Percentiles rank a stretch among this genome's conserved stretches.
Evolutionary conservation across 2,329 filamentous ascomycete genomes (phyloP).

Genomic region (Aspergillus fijiensis): DNA sequence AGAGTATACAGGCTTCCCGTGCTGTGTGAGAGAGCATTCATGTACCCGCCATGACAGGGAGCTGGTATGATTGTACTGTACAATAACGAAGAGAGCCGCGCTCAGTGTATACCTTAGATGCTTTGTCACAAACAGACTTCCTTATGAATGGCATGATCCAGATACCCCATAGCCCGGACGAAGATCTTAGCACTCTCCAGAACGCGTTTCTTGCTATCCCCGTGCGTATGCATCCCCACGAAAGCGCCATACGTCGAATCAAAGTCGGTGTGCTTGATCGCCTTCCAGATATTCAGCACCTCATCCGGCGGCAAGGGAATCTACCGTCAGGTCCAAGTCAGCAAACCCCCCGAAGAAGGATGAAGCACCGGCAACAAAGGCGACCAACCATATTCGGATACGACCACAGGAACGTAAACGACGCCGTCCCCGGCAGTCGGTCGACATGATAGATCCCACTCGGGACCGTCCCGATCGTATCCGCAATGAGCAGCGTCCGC

Average conservation of each 20-base stretch:
- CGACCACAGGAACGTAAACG: constrained; percentile 73
- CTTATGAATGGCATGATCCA: constrained; percentile 32
- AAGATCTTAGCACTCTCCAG: constrained; percentile 78
- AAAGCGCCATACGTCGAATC: constrained; percentile 68
- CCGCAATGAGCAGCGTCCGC: constrained; percentile 69
- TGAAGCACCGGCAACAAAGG: constrained; percentile 7
- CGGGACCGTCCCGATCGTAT: constrained; percentile 72
- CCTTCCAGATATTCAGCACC: constrained; percentile 68
- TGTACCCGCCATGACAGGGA: background rate
- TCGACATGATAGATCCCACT: constrained; percentile 29
- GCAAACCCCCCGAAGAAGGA: too few relatives aligned
- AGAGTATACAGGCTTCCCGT: background rate
- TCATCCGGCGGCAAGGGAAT: constrained; percentile 68
- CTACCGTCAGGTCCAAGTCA: constrained; percentile 42
- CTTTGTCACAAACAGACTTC: constrained; percentile 18
- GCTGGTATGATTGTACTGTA: background rate
- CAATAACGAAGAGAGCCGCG: background rate
- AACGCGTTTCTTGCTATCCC: constrained; percentile 62
- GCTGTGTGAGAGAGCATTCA: background rate
- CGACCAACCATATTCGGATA: constrained; percentile 59
- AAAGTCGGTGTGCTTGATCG: constrained; percentile 63
- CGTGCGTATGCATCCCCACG: constrained; percentile 60
- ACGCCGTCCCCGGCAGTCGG: constrained; percentile 47
- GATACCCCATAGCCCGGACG: constrained; percentile 46
- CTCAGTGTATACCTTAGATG: background rate